Percentiles rank a stretch among this genome's conserved stretches.
phyloP scores from a whole-genome alignment of 129 eudicot genomes.

The Oenanthe sinensis region DNA sequence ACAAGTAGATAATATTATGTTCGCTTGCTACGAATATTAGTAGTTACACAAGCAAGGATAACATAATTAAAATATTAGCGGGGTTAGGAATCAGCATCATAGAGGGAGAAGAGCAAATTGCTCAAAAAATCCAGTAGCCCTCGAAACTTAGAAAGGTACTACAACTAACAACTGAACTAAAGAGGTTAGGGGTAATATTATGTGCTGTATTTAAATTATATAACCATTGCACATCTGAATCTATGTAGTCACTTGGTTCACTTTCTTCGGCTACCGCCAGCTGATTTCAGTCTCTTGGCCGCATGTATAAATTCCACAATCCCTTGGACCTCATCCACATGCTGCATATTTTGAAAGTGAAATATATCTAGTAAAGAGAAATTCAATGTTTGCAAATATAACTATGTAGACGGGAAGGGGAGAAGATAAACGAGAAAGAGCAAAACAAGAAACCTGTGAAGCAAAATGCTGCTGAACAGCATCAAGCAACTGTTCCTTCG shows the following conservation, averaged over 20 bases:
- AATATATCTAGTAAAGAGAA: not conserved
- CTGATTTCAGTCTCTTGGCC: slow-evolving; percentile 63
- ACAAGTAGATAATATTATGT: slow-evolving; percentile 3
- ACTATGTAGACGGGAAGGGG: not conserved
- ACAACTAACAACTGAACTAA: slow-evolving; percentile 35
- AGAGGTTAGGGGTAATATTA: slow-evolving; percentile 40
- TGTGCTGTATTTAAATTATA: slow-evolving; percentile 21
- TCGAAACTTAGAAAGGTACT: slow-evolving; percentile 24
- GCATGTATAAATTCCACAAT: slow-evolving; percentile 74
- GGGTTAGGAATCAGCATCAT: slow-evolving; percentile 26
- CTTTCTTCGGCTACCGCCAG: slow-evolving; percentile 30
- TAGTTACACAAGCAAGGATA: not conserved
- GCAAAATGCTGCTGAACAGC: slow-evolving; percentile 86
- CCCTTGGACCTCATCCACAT: slow-evolving; percentile 77
- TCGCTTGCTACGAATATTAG: not conserved
- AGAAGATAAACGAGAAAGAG: not conserved
- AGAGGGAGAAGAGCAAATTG: slow-evolving; percentile 18
- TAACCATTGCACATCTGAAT: slow-evolving; percentile 33
- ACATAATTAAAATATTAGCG: not conserved
- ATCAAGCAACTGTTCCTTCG: slow-evolving; percentile 70
- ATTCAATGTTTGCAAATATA: not conserved
- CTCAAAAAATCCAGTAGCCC: slow-evolving; percentile 24
- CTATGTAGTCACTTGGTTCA: slow-evolving; percentile 16
- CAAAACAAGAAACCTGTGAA: slow-evolving; percentile 53
- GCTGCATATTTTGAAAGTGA: slow-evolving; percentile 28